Conservation (phyloP, 169 alveolate genomes). For the Fabrea salina region DNA sequence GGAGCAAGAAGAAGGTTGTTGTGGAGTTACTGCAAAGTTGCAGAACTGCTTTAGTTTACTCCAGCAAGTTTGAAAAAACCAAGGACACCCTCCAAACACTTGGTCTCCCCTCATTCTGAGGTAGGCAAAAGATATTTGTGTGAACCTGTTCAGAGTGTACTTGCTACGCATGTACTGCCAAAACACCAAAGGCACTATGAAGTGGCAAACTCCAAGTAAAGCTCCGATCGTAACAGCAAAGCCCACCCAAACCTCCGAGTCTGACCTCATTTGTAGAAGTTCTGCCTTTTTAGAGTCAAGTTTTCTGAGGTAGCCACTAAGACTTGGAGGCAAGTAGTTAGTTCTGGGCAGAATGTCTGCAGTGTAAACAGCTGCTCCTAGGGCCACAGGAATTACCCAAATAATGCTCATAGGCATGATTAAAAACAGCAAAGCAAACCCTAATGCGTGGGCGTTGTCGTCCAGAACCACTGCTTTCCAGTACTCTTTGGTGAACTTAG, state of each 20-base stretch:
- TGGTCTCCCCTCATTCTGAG: not conserved
- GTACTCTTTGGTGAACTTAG: constrained; percentile 5
- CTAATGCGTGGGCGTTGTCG: not conserved
- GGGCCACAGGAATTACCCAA: not conserved
- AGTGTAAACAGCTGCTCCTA: not conserved
- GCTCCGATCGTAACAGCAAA: not conserved
- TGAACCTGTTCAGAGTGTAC: not conserved
- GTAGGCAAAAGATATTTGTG: not conserved
- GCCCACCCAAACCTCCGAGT: not conserved
- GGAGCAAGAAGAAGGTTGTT: not conserved
- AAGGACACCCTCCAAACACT: not conserved
- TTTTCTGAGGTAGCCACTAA: not conserved
- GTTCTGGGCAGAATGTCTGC: not conserved
- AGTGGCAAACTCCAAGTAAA: not conserved
- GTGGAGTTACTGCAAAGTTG: not conserved
- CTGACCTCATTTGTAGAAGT: not conserved
- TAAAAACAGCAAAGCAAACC: not conserved
- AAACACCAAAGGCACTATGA: not conserved
- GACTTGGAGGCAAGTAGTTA: not conserved
- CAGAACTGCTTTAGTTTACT: not conserved
- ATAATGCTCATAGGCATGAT: not conserved
- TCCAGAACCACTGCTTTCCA: not conserved
- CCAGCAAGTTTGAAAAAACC: not conserved
- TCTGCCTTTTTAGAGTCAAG: not conserved
- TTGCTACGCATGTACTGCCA: constrained; percentile 18